These are phyloP conservation scores for Globisporangium spiculum DNA, from an alignment of 352 stramenopile species.

Conservation along the genomic window DNA sequence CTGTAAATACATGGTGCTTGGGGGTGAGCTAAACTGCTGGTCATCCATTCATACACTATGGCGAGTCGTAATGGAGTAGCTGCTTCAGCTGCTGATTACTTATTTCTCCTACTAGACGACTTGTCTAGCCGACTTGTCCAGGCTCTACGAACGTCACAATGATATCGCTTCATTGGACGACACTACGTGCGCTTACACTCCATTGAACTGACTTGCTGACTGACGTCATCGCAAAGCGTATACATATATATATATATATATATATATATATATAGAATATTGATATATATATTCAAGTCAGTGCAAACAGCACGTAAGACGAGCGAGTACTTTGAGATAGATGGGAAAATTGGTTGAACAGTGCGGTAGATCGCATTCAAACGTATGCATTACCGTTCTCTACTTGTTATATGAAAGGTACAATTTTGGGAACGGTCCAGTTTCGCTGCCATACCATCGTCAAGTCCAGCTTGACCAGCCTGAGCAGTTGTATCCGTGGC, in stretches of 20 bases:
- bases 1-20: no score
- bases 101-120: no score
- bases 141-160: background rate
- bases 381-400: background rate
- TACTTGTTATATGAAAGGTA: background rate
- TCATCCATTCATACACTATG: no score
- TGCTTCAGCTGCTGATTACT: no score
- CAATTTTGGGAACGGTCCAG: background rate
- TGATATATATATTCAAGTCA: background rate
- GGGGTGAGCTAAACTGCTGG: no score
- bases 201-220: background rate
- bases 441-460: background rate
- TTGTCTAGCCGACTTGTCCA: no score
- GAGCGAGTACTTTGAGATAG: background rate
- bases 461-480: background rate
- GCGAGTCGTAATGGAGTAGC: no score
- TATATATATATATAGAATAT: background rate
- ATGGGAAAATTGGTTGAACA: background rate
- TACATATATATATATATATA: background rate
- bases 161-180: background rate
- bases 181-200: background rate
- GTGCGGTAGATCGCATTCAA: background rate
- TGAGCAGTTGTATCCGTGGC: background rate
- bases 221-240: background rate
- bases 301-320: background rate